phyloP scores from a whole-genome alignment of 495 filamentous ascomycete genomes.

The Neurospora hispaniola region DNA sequence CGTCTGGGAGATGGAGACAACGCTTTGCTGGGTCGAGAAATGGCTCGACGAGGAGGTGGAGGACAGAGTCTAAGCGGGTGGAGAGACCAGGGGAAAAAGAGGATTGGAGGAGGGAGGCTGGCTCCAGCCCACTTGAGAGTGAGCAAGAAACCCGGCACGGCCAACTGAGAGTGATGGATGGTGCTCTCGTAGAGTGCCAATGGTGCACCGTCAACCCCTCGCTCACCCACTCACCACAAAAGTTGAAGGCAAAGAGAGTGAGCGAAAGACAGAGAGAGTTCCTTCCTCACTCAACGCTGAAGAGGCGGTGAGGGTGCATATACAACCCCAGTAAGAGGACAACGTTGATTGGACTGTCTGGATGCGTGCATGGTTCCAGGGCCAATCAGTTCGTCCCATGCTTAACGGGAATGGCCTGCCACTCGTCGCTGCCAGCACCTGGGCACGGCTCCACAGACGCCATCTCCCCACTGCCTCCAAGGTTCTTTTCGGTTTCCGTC shows the following conservation, averaged over 20 bases:
- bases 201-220: not conserved
- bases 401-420: not conserved
- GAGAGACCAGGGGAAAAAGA: not conserved
- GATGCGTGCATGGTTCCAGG: slow-evolving; percentile 14
- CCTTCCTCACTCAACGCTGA: slow-evolving; percentile 9
- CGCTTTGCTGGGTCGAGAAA: not conserved
- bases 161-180: not conserved
- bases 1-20: not conserved
- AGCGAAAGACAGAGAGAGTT: not conserved
- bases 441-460: not conserved
- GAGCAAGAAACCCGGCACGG: not conserved
- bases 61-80: not conserved
- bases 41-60: not conserved
- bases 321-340: slow-evolving; percentile 17
- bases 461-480: not conserved
- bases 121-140: not conserved
- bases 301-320: slow-evolving; percentile 31
- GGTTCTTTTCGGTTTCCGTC: not conserved
- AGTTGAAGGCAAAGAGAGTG: not conserved
- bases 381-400: slow-evolving; percentile 15
- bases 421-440: not conserved
- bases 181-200: not conserved
- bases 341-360: slow-evolving; percentile 20
- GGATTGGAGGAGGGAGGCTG: not conserved
- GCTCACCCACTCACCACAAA: not conserved